phyloP scores from a whole-genome alignment of 345 rosid genomes.

The Syzygium oleosum region DNA sequence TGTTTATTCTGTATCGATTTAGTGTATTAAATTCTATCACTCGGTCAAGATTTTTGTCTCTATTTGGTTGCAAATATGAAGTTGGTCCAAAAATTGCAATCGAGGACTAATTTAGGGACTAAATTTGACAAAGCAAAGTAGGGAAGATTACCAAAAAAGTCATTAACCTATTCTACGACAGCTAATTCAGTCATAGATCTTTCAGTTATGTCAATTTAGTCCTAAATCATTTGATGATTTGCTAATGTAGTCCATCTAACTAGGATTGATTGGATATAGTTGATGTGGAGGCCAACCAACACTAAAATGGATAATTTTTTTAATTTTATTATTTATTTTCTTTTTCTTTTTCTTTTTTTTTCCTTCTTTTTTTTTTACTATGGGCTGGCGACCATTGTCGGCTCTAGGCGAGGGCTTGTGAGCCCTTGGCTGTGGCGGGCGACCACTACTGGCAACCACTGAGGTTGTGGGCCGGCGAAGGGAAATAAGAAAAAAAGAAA shows the following conservation, averaged over 20 bases:
- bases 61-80: not conserved
- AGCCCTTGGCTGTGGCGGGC: fast-evolving
- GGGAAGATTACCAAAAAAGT: not conserved
- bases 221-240: not conserved
- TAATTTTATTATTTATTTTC: fast-evolving
- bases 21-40: not conserved
- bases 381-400: fast-evolving
- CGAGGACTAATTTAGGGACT: not conserved
- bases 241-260: fast-evolving
- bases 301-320: not conserved
- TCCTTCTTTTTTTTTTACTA: fast-evolving
- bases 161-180: fast-evolving
- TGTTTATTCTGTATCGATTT: not conserved
- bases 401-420: fast-evolving
- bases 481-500: not conserved
- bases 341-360: fast-evolving
- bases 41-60: not conserved
- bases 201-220: not conserved
- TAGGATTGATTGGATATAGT: no score
- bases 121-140: not conserved
- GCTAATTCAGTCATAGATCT: not conserved
- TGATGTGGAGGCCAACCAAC: fast-evolving
- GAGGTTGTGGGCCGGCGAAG: fast-evolving
- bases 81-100: not conserved
- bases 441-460: fast-evolving